Conservation (phyloP, 331 rosid genomes). For the Spiraea crenata region DNA sequence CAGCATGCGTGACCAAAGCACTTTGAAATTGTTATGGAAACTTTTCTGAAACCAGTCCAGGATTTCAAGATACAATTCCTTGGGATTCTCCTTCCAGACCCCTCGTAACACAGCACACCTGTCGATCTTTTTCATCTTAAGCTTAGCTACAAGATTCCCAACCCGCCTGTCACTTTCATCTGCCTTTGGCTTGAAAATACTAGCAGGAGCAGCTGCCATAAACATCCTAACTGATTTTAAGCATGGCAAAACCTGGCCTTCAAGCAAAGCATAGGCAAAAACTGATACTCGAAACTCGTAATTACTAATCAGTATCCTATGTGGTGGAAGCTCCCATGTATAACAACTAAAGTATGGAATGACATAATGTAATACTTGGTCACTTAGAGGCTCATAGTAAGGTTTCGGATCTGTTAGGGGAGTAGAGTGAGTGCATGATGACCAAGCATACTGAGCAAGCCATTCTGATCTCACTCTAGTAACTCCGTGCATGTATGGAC, state of each 20-base stretch:
- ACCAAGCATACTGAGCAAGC: slow-evolving; percentile 76
- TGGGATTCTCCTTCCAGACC: slow-evolving; percentile 69
- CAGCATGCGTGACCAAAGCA: slow-evolving; percentile 69
- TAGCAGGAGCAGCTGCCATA: slow-evolving; percentile 70
- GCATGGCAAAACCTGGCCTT: slow-evolving; percentile 85
- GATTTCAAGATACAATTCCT: slow-evolving; percentile 59
- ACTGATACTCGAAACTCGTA: slow-evolving; percentile 39
- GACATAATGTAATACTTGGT: slow-evolving; percentile 60
- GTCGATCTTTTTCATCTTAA: slow-evolving; percentile 42
- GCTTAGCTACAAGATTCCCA: slow-evolving; percentile 61
- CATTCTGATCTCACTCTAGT: slow-evolving; percentile 74
- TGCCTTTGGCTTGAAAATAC: slow-evolving; percentile 72
- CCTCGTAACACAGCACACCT: slow-evolving; percentile 52
- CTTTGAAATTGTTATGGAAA: slow-evolving; percentile 46
- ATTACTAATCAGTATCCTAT: slow-evolving; percentile 40
- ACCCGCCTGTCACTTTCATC: slow-evolving; percentile 62
- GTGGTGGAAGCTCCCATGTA: slow-evolving; percentile 79
- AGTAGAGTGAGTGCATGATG: slow-evolving; percentile 63
- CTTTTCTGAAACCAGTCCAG: slow-evolving; percentile 74
- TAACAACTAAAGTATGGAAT: slow-evolving; percentile 72
- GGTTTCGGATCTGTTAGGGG: slow-evolving; percentile 62
- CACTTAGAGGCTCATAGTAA: slow-evolving; percentile 60
- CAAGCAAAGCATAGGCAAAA: slow-evolving; percentile 79
- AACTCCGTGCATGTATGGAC: slow-evolving; percentile 88
- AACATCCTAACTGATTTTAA: slow-evolving; percentile 46